Conservation (phyloP, 805 yeast genomes). For the Yarrowia sp. region DNA sequence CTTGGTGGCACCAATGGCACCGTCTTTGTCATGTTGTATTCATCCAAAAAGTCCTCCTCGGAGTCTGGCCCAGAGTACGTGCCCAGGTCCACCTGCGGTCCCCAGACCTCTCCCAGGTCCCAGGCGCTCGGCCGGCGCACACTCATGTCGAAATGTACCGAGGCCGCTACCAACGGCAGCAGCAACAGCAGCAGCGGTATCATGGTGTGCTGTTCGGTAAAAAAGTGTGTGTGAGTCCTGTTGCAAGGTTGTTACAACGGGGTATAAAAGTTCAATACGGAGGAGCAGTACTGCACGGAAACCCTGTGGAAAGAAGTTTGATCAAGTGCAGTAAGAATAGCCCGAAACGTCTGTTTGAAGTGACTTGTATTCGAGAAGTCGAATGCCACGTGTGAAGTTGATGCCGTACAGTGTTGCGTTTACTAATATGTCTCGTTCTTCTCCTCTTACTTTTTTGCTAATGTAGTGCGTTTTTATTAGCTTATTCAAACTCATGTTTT, state of each 20-base stretch:
- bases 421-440: no score
- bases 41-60: background rate
- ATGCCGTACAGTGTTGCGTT: no score
- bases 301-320: background rate
- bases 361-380: no score
- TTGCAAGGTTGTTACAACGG: background rate
- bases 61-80: background rate
- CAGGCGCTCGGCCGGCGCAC: constrained; percentile 1
- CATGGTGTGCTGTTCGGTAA: no score
- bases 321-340: no score
- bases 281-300: background rate
- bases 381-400: no score
- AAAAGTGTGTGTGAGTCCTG: background rate
- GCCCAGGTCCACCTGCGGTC: background rate
- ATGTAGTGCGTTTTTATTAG: background rate
- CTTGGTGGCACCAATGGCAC: background rate
- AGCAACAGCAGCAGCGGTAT: background rate
- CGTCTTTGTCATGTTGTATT: background rate
- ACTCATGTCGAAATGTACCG: constrained; percentile 5
- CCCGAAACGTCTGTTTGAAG: no score
- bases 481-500: background rate
- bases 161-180: constrained; percentile 10
- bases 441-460: background rate
- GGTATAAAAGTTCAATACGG: background rate
- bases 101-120: constrained; percentile 9